Conservation (phyloP, 2,329 filamentous ascomycete genomes). For the Phoma sp. region DNA sequence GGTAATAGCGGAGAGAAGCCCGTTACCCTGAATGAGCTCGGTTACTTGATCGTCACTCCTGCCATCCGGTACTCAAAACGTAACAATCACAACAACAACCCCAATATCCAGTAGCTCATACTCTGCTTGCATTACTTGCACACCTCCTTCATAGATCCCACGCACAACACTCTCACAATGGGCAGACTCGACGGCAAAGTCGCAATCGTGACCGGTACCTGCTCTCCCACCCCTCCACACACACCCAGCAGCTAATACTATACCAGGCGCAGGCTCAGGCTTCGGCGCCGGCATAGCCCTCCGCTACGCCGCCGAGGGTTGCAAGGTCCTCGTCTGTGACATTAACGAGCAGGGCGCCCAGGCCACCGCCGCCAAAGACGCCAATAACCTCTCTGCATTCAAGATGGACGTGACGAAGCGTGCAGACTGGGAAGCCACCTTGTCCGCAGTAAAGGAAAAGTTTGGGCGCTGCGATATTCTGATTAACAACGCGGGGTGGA, state of each 20-base stretch:
- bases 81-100: not conserved
- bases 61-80: not conserved
- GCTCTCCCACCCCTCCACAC: slow-evolving; percentile 16
- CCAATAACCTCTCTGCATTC: slow-evolving; percentile 42
- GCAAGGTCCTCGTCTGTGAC: slow-evolving; percentile 68
- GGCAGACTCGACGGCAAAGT: slow-evolving; percentile 61
- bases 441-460: slow-evolving; percentile 60
- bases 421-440: slow-evolving; percentile 59
- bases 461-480: slow-evolving; percentile 67
- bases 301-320: slow-evolving; percentile 67
- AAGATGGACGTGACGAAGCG: slow-evolving; percentile 63
- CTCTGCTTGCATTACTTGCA: not conserved
- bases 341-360: slow-evolving; percentile 63
- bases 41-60: slow-evolving; percentile 6
- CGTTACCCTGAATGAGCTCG: slow-evolving; percentile 1
- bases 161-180: slow-evolving; percentile 30
- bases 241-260: slow-evolving; percentile 2
- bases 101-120: too few relatives aligned
- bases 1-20: slow-evolving; percentile 12
- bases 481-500: slow-evolving; percentile 67
- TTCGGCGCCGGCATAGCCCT: slow-evolving; percentile 69
- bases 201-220: slow-evolving; percentile 62
- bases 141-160: not conserved
- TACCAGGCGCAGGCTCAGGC: slow-evolving; percentile 64
- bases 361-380: slow-evolving; percentile 56